Evolutionary conservation across 352 stramenopile genomes (phyloP).

Genomic region (Hyaloperonospora arabidopsidis): DNA sequence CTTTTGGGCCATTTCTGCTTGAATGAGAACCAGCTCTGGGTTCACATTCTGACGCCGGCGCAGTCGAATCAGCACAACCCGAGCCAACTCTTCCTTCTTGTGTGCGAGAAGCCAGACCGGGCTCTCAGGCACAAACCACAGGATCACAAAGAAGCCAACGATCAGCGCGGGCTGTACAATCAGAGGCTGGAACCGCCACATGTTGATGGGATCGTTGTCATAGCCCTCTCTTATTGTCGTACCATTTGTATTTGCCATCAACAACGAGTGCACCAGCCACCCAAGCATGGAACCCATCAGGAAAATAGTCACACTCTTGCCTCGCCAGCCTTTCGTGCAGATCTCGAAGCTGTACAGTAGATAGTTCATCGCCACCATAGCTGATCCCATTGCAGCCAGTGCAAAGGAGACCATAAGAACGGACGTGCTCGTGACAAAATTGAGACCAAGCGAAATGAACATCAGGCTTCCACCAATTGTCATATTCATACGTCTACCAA

Average conservation of each 20-base stretch:
- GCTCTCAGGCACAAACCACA: slow-evolving; percentile 74
- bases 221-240: slow-evolving; percentile 30
- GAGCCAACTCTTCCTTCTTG: slow-evolving; percentile 47
- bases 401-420: slow-evolving; percentile 48
- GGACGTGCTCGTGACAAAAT: slow-evolving; percentile 49
- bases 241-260: slow-evolving; percentile 50
- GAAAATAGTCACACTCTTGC: slow-evolving; percentile 79
- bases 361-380: slow-evolving; percentile 70
- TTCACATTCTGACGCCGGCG: slow-evolving; percentile 65
- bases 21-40: slow-evolving; percentile 45
- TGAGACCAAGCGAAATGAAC: slow-evolving; percentile 39
- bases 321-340: slow-evolving; percentile 80
- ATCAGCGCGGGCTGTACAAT: slow-evolving; percentile 55
- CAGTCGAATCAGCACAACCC: slow-evolving; percentile 44
- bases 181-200: slow-evolving; percentile 58
- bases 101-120: slow-evolving; percentile 66
- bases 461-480: slow-evolving; percentile 46
- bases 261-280: slow-evolving; percentile 50
- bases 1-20: slow-evolving; percentile 45
- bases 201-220: slow-evolving; percentile 37
- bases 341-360: slow-evolving; percentile 81
- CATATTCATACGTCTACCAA: slow-evolving; percentile 59
- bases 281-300: slow-evolving; percentile 65
- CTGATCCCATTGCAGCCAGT: slow-evolving; percentile 46
- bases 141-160: slow-evolving; percentile 40